Evolutionary conservation across 2,329 filamentous ascomycete genomes (phyloP), one percentile per base, ranked within the genome.

Genomic region (Cladosporium austrohemisphaericum): DNA sequence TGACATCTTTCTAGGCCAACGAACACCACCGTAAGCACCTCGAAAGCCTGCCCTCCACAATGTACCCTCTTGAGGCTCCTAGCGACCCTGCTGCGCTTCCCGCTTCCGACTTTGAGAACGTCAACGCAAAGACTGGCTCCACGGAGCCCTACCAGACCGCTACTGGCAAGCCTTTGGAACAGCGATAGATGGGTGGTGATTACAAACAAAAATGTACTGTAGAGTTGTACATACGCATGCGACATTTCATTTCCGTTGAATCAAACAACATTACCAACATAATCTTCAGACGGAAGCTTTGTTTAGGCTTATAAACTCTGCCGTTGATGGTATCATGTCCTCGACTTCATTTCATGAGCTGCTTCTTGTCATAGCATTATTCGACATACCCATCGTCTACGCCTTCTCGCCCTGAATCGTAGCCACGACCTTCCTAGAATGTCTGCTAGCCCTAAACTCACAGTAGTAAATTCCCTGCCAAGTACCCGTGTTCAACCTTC

Each of bases 391-490:
- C n/a, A n/a, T n/a, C n/a, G n/a, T 6, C 19, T 48, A 50, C 29
- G 33, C 25, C 72, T 79, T 83, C 73, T 96, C 87, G 35, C 92
- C 93, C 69, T 97, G 91, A 54, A 97, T 94, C 1, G 93, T 97
- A 47, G 92, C 92, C 54, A 98, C 84, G 10, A 97, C 80, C 65
- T 83, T 86, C 62, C 93, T 80, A 55, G 81, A 76, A 69, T 96
- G 91, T 69, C 81, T 88, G 58, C 74, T 74, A 3, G 75, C 79
- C 50, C 92, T 78, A 67, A 97, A 97, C 70, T 97, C 93, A 56
- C 96, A 72, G 68, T 94, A 95, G 87, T 88, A 97, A 52, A 97
- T 92, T 0, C 93, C 83, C 82, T 93, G 88, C 88, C 87, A 92
- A 13, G 81, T 84, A 1, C 81, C 81, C 13, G 76, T 80, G 8